Conservation (phyloP, 768 basidiomycete genomes). For the Pleurotus sapidus region DNA sequence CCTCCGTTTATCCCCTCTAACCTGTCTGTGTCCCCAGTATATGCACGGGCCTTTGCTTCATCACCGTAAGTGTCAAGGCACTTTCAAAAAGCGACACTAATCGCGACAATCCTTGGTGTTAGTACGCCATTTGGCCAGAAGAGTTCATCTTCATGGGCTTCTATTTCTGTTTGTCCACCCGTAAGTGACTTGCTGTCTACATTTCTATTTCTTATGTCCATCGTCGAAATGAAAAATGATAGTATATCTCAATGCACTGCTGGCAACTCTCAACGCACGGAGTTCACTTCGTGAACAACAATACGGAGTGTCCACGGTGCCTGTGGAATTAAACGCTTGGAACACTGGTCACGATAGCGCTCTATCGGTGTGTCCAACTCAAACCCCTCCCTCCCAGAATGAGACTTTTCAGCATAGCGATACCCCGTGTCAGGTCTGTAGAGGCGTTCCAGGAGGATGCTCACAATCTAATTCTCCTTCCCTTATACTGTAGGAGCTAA, state of each 20-base stretch:
- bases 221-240: background rate
- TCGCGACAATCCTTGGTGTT: background rate
- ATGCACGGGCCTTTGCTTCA: slow-evolving; percentile 13
- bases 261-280: slow-evolving; percentile 20
- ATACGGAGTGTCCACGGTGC: background rate
- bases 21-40: background rate
- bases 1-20: background rate
- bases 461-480: too few relatives aligned
- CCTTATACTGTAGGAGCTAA: too few relatives aligned
- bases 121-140: slow-evolving; percentile 39
- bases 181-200: slow-evolving; percentile 23
- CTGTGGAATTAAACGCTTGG: background rate
- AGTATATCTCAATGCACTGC: slow-evolving; percentile 39
- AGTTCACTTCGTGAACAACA: background rate
- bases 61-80: slow-evolving; percentile 23
- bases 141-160: slow-evolving; percentile 42
- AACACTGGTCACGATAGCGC: background rate
- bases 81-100: too few relatives aligned
- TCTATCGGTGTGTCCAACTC: too few relatives aligned
- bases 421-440: too few relatives aligned
- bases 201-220: background rate
- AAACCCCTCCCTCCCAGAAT: too few relatives aligned
- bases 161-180: slow-evolving; percentile 42
- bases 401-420: too few relatives aligned
- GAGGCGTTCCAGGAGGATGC: too few relatives aligned